A percentile compares a stretch with the other conserved stretches of the same genome.
Evolutionary conservation across 73 alveolate species (phyloP).

Genomic region (Blepharisma japonicum): DNA sequence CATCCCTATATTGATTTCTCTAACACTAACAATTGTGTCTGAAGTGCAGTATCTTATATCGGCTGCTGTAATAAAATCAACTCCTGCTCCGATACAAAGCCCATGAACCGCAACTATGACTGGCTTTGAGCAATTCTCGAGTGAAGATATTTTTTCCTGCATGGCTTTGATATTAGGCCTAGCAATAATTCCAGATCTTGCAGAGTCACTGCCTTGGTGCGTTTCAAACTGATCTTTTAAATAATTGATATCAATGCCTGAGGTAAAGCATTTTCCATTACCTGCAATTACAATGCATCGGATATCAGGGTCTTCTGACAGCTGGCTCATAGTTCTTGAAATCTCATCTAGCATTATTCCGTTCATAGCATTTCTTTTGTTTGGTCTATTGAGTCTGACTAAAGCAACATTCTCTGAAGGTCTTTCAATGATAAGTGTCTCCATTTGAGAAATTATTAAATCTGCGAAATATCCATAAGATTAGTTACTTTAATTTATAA

Average conservation of each 20-base stretch:
- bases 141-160: neutral
- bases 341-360: conserved; percentile 45
- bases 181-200: neutral
- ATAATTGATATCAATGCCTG: conserved; percentile 61
- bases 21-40: conserved; percentile 66
- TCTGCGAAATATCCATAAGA: too few species aligned
- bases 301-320: conserved; percentile 40
- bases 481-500: too few species aligned
- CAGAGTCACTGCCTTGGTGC: neutral
- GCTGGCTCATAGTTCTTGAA: conserved; percentile 31
- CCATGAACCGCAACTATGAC: conserved; percentile 77
- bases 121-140: conserved; percentile 35
- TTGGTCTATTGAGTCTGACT: conserved; percentile 45
- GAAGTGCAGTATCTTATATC: conserved; percentile 71
- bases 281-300: conserved; percentile 62
- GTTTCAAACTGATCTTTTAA: neutral
- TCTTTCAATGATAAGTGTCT: conserved; percentile 22
- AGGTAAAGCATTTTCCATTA: conserved; percentile 63
- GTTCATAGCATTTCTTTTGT: conserved; percentile 50
- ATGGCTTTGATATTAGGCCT: neutral
- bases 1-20: conserved; percentile 59
- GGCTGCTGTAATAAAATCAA: conserved; percentile 67
- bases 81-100: conserved; percentile 73
- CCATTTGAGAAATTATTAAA: neutral
- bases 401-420: conserved; percentile 40